Percentiles rank a stretch among this genome's conserved stretches.
phyloP scores from a whole-genome alignment of 2,329 filamentous ascomycete species.

The Hymenoscyphus linearis region DNA sequence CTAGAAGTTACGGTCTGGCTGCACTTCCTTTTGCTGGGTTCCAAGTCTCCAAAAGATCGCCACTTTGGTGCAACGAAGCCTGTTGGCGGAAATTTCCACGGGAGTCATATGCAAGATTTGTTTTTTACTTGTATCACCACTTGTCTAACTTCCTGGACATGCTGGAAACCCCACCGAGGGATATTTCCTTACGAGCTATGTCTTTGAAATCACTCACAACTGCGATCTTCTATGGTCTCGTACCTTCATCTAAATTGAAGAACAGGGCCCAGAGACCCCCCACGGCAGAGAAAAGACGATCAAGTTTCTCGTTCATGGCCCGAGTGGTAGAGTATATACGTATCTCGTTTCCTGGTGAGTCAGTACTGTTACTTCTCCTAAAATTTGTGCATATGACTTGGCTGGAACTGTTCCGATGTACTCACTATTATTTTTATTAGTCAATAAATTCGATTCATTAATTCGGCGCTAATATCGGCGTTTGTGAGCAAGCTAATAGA shows the following conservation, averaged over 20 bases:
- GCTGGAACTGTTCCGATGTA: too few relatives aligned
- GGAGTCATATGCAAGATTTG: background rate
- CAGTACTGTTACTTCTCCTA: background rate
- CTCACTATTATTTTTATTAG: too few relatives aligned
- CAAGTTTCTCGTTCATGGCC: background rate
- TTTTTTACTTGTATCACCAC: background rate
- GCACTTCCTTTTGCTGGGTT: background rate
- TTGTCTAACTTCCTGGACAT: background rate
- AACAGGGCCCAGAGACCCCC: background rate
- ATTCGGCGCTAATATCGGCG: too few relatives aligned
- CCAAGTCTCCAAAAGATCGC: background rate
- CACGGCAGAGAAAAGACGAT: background rate
- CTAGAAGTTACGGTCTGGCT: background rate
- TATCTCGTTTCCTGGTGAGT: background rate
- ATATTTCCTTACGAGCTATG: background rate
- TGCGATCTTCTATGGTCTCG: background rate
- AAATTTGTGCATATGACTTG: background rate
- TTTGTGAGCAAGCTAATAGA: too few relatives aligned
- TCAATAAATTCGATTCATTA: too few relatives aligned
- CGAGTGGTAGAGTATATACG: background rate
- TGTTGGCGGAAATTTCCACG: background rate
- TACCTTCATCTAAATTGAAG: background rate
- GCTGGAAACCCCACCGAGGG: background rate
- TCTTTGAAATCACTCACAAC: background rate
- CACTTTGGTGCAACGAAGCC: background rate